A percentile compares a stretch with the other conserved stretches of the same genome.
These are phyloP conservation scores for Lodderomyces orthopsilosis DNA, from an alignment of 1,139 yeast genomes.

Conservation along the genomic window DNA sequence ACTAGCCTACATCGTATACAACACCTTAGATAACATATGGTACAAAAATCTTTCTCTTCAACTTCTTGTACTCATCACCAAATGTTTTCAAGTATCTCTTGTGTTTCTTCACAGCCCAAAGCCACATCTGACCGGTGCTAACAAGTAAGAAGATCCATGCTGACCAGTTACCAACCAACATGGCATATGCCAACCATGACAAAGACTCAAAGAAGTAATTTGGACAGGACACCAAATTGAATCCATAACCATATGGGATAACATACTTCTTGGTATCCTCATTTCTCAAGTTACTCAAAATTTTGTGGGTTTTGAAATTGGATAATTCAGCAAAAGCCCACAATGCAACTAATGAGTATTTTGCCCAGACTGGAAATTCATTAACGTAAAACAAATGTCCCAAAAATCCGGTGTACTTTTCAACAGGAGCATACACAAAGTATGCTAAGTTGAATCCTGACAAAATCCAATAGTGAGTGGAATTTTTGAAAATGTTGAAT, in stretches of 20 bases:
- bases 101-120: constrained; percentile 78
- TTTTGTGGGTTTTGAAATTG: constrained; percentile 68
- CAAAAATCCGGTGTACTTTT: constrained; percentile 14
- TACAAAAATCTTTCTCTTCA: constrained; percentile 60
- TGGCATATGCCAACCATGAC: constrained; percentile 67
- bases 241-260: constrained; percentile 48
- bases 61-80: constrained; percentile 72
- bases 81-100: constrained; percentile 63
- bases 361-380: constrained; percentile 23
- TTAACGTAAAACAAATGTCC: constrained; percentile 31
- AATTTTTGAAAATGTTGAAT: constrained; percentile 81
- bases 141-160: constrained; percentile 67
- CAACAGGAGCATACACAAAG: constrained; percentile 63
- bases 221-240: constrained; percentile 58
- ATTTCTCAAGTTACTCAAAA: constrained; percentile 53
- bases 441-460: constrained; percentile 73
- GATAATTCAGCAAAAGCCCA: constrained; percentile 71
- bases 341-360: constrained; percentile 34
- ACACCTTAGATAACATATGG: constrained; percentile 36
- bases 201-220: constrained; percentile 86
- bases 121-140: constrained; percentile 74
- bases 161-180: constrained; percentile 76
- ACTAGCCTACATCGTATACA: too few species aligned
- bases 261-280: constrained; percentile 24
- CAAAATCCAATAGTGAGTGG: constrained; percentile 86